Base-by-base conservation (phyloP, 371 early-diverging fungal species). In the Funneliformis caledonium region DNA sequence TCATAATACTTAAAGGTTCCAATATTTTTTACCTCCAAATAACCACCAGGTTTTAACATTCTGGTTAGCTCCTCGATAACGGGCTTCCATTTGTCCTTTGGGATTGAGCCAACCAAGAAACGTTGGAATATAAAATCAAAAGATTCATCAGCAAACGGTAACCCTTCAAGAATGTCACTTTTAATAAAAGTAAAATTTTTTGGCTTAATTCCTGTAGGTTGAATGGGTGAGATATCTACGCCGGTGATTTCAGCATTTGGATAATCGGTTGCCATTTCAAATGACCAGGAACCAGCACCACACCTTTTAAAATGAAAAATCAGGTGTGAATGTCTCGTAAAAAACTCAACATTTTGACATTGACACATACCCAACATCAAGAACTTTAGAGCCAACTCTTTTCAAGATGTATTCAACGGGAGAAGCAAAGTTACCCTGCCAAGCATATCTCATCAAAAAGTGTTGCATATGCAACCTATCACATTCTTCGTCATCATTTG, bases 101-200 rank as follows among this genome's bases (percentile, higher is more conserved):
- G 19, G 3, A 84, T 76, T 19, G 84, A 82, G 48, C 80, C 82
- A 67, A 78, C 80, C 19, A 85, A 87, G 37, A 85, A 76, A 47
- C 91, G 84, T 85, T 88, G 87, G 81, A 87, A 86, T 48, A 91
- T 81, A 78, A 85, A 91, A 78, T 91, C 91, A 81, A 90, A 89
- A 42, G 84, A 73, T 42, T 85, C 84, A 47, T 43, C 19, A 9
- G 85, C 78, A 83, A 87, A 90, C 0, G 90, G 88, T 50, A 91
- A 80, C 9, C 88, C 87, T 11, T 86, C 82, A 4, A 88, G 79
- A 16, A 89, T 83, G 56, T 90, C 84, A 56, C 87, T 87, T 22
- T 86, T 84, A 43, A 82, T 81, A 81, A 91, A 91, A 62, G 87
- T 85, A 11, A 88, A 85, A 80, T 91, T 91, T 61, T 69, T 79